Evolutionary conservation across 768 basidiomycete species (phyloP).

Genomic region (Peribolospora baueri): DNA sequence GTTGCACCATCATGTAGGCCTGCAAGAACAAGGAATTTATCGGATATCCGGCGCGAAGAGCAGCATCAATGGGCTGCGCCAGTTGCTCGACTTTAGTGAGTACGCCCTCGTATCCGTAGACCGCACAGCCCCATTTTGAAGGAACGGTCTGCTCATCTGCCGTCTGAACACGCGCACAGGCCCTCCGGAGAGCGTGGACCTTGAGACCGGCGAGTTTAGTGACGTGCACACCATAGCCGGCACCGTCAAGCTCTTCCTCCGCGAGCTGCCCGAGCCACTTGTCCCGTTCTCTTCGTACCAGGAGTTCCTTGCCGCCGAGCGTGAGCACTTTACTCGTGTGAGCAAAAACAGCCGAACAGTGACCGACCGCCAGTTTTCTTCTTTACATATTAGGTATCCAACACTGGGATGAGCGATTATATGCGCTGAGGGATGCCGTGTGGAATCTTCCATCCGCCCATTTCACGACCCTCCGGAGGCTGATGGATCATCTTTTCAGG

Average conservation of each 20-base stretch:
- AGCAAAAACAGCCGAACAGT: neutral
- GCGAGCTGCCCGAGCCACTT: constrained; percentile 11
- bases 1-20: neutral
- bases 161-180: neutral
- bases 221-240: constrained; percentile 13
- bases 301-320: constrained; percentile 7
- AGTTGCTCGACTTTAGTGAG: neutral
- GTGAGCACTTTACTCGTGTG: neutral
- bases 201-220: neutral
- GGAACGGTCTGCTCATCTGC: too few relatives aligned
- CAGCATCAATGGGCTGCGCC: constrained; percentile 3
- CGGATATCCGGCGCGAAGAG: constrained; percentile 10
- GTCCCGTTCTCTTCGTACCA: constrained; percentile 8
- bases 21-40: constrained; percentile 7
- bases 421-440: constrained; percentile 8
- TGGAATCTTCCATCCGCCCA: constrained; percentile 10
- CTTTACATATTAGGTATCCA: neutral
- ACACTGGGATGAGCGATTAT: constrained; percentile 10
- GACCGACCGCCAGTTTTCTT: neutral
- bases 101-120: too few relatives aligned
- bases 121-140: too few relatives aligned
- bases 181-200: neutral
- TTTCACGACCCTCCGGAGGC: constrained; percentile 9
- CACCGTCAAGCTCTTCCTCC: constrained; percentile 11
- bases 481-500: constrained; percentile 8